These are phyloP conservation scores for Marchantia polymorpha DNA, from an alignment of 225 moss, liverwort and hornwort genomes.

Conservation along the genomic window DNA sequence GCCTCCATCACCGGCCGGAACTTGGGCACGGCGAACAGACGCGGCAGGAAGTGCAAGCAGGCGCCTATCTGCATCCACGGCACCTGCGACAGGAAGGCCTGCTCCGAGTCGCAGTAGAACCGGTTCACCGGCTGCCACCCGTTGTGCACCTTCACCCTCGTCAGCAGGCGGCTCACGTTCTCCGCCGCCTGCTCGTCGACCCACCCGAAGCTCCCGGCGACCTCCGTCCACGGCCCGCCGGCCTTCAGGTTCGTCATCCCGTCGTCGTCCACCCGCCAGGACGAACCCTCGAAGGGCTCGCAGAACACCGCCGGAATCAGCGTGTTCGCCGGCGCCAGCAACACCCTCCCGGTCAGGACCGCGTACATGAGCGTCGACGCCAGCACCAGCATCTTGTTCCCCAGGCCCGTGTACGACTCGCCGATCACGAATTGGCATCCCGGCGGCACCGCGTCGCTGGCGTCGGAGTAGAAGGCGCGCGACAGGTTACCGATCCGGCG, in stretches of 20 bases:
- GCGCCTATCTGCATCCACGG: constrained; percentile 67
- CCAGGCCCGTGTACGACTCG: constrained; percentile 31
- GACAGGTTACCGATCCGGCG: constrained; percentile 27
- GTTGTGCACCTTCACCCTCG: background rate
- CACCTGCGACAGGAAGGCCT: constrained; percentile 46
- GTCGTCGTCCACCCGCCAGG: constrained; percentile 24
- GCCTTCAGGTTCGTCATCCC: background rate
- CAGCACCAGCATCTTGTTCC: constrained; percentile 37
- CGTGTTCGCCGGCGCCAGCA: constrained; percentile 31
- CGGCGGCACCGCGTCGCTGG: background rate
- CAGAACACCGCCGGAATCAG: constrained; percentile 21
- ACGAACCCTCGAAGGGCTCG: constrained; percentile 42
- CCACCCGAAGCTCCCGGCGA: background rate
- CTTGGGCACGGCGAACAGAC: constrained; percentile 64
- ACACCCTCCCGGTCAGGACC: constrained; percentile 39
- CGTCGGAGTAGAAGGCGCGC: constrained; percentile 19
- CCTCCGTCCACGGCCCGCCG: constrained; percentile 3
- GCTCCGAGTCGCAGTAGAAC: constrained; percentile 69
- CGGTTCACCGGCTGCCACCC: constrained; percentile 56
- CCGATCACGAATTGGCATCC: constrained; percentile 45
- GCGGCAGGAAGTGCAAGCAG: constrained; percentile 66
- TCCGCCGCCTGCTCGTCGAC: constrained; percentile 3
- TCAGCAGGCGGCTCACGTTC: background rate
- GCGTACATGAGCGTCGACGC: constrained; percentile 36
- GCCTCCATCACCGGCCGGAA: constrained; percentile 58